Percentiles rank a stretch among this genome's conserved stretches.
phyloP scores from a whole-genome alignment of 495 filamentous ascomycete species.

The Neurospora hispaniola region DNA sequence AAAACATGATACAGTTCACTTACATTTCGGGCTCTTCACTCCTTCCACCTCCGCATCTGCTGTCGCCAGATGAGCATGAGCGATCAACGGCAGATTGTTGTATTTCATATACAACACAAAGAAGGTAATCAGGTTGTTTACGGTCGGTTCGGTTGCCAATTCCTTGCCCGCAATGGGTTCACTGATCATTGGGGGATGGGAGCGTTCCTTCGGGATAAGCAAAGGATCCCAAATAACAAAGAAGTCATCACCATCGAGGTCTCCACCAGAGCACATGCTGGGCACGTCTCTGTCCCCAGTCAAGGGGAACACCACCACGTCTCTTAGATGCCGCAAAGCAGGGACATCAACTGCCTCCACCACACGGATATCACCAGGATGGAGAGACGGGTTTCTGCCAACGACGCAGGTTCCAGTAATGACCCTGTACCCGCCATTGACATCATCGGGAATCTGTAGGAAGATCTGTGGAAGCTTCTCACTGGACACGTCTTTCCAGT shows the following conservation, averaged over 20 bases:
- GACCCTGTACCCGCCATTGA: constrained; percentile 44
- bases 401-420: constrained; percentile 74
- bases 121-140: constrained; percentile 65
- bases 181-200: constrained; percentile 58
- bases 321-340: constrained; percentile 58
- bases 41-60: constrained; percentile 55
- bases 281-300: constrained; percentile 76
- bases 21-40: constrained; percentile 57
- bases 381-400: constrained; percentile 87
- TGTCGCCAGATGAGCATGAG: constrained; percentile 70
- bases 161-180: neutral
- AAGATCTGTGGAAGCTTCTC: constrained; percentile 75
- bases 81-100: constrained; percentile 68
- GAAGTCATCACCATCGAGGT: constrained; percentile 94
- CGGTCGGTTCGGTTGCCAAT: constrained; percentile 42
- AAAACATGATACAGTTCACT: constrained; percentile 5
- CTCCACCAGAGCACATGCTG: constrained; percentile 92
- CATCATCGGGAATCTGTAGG: constrained; percentile 52
- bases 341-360: constrained; percentile 74
- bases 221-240: constrained; percentile 85
- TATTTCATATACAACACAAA: constrained; percentile 95
- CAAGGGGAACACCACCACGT: constrained; percentile 81
- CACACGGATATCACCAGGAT: constrained; percentile 85
- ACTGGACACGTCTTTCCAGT: constrained; percentile 24
- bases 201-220: constrained; percentile 59